Base-by-base conservation (phyloP, 148 eudicot genomes). In the Limonium bicolor region DNA sequence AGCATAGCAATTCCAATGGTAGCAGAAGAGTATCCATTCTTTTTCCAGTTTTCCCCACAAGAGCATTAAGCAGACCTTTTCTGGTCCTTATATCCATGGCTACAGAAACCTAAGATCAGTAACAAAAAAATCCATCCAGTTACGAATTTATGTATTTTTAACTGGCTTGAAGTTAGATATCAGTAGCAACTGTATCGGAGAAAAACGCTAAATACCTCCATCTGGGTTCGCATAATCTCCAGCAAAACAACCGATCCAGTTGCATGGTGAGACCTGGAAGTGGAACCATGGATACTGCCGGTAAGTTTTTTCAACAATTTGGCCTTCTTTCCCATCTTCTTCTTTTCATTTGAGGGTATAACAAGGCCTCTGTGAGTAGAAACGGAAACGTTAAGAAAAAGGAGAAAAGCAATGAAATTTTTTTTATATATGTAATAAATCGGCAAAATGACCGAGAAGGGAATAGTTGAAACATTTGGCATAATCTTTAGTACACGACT, bases 1-100 rank as follows among this genome's bases (percentile, higher is more conserved):
- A 85, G 60, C 94, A 76, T 50, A 92, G 40, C 66, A 92, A 58
- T 52, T 92, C 99, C 57, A 92, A 53, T 36, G 99, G 99, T 43
- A 92, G 66, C 63, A 92, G n/a, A 70, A 92, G 80, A 27, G 95
- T 72, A 49, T 92, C 99, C 99, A 92, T 92, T 65, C 99, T 78
- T 74, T 92, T 85, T 33, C 99, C 95, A 19, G 58, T 78, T 62
- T 74, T 92, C 49, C 86, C 99, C 12, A 66, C 83, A 55, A 92
- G 72, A 38, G 94, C 82, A 70, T 80, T 92, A 50, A 92, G 90
- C 34, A 92, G 74, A 39, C 95, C 99, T 52, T 74, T 78, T 65
- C 99, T 86, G 44, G 95, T 71, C 72, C 99, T 78, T 44, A 92
- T 69, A 59, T 92, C 99, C 95, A 85, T 85, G 34, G 72, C 80